Evolutionary conservation across 345 rosid species (phyloP), one percentile per base, ranked within the genome.

Genomic region (Moricandia arvensis): DNA sequence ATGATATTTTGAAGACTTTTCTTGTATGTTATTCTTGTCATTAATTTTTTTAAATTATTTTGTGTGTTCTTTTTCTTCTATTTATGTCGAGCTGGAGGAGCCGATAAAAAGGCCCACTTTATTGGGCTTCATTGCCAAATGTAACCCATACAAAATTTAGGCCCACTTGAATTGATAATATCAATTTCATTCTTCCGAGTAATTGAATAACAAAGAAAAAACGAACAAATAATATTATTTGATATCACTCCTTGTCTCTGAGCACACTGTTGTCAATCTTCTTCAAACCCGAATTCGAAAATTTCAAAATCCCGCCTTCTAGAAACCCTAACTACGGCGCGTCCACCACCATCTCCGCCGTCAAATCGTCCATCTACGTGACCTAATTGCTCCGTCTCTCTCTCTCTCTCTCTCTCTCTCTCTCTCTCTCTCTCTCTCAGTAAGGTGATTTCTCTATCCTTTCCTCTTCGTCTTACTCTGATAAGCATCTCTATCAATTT

Each of bases 221-320:
- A n/a, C n/a, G n/a, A 8, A 33, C 7, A 7, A 33, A 33, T 7
- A 33, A 33, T 33, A 21, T 1, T 21, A 21, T 21, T 21, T 2
- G 24, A 37, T 37, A 7, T 37, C 11, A 7, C 43, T 37, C 43
- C n/a, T n/a, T 37, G 3, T 37, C 37, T 33, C n/a, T n/a, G n/a
- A n/a, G n/a, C n/a, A n/a, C n/a, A n/a, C 16, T 38, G 59, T 31
- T 30, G 13, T 75, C 64, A n/a, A 53, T 68, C 69, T 49, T 68
- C 79, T 75, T 54, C 69, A 2, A 35, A 16, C 62, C 4, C 29
- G 18, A 63, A 63, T 63, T 69, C 53, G 51, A 64, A 76, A 21
- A 62, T 16, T n/a, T 17, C 75, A 69, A 64, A 71, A 71, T 64
- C 80, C 80, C 80, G 80, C 80, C 75, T 69, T 24, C 75, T 43